phyloP scores from a whole-genome alignment of 139 green algal genomes.

The Chlamydomonas schloesseri region DNA sequence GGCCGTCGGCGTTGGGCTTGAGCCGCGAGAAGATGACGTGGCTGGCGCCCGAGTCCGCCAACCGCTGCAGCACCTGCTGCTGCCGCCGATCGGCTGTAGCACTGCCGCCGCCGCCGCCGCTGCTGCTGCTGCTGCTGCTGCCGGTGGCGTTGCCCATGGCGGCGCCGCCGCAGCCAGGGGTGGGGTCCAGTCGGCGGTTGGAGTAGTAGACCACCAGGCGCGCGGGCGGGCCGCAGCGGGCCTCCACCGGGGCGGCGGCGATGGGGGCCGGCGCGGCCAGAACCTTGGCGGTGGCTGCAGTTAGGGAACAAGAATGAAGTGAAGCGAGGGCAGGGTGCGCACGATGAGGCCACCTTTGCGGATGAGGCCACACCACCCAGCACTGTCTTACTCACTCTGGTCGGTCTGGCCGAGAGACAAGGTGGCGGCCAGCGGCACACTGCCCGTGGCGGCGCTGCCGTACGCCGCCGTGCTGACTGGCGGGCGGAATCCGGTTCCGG shows the following conservation, averaged over 20 bases:
- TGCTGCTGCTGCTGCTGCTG: no score
- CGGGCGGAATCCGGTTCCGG: neutral
- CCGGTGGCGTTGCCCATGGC: no score
- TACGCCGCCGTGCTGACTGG: neutral
- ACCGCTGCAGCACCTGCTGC: no score
- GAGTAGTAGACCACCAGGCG: neutral
- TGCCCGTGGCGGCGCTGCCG: no score
- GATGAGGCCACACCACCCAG: no score
- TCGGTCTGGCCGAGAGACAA: neutral
- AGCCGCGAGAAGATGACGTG: neutral
- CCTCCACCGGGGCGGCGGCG: neutral
- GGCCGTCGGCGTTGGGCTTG: neutral
- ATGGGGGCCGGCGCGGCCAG: neutral
- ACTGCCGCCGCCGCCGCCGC: no score
- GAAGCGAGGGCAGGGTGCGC: no score
- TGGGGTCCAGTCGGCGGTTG: neutral
- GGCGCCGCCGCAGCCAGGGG: neutral
- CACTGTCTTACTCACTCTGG: neutral
- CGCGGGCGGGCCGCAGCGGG: neutral
- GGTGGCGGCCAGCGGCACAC: neutral
- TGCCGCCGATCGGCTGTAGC: no score
- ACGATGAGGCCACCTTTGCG: no score
- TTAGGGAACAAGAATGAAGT: no score
- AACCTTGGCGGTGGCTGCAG: neutral
- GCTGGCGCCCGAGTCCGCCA: neutral